Evolutionary conservation across 805 yeast species (phyloP), one percentile per base, ranked within the genome.

Genomic region (Teunomyces tritomae): DNA sequence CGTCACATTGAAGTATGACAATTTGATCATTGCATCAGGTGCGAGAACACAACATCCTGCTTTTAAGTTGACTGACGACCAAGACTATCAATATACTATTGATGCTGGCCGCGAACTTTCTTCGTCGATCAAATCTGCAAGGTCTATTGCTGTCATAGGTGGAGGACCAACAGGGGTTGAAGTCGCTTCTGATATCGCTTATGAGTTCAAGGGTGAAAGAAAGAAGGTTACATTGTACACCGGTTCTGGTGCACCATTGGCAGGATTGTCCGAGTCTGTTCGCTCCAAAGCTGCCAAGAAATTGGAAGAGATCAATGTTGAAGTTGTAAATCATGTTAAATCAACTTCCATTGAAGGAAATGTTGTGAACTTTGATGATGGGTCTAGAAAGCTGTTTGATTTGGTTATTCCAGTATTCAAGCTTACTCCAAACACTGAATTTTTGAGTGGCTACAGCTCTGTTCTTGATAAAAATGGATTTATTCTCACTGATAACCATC

Each of bases 81-180:
- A 46, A 26, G 55, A 53, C 34, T 39, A 50, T 13, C 46, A 26
- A 3, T 32, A 43, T 16, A 45, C 61, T 8, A 49, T 55, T 28
- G 49, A 49, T 7, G 56, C 57, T 4, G 28, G 65, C 27, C 37
- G 55, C 44, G 43, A 52, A 27, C 51, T 64, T 16, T 34, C 50
- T 28, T 24, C 44, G 8, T 34, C 51, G 27, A 47, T 67, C 17
- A 51, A 54, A 37, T 9, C 46, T 2, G 65, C 73, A 7, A 52
- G 57, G 26, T 45, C 55, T 8, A 62, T 71, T 14, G 75, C 73
- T 1, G 52, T 72, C 4, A 39, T 72, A n/a, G 77, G 76, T 3
- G 57, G 55, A 39, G 68, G 71, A 7, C 55, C 73, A 3, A 59
- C 67, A 11, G 73, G 69, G 4, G 72, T 70, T 8, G 76, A 72